Percentiles rank a stretch among this genome's conserved stretches.
Evolutionary conservation across 768 basidiomycete species (phyloP).

Genomic region (Termitomyces sp.): DNA sequence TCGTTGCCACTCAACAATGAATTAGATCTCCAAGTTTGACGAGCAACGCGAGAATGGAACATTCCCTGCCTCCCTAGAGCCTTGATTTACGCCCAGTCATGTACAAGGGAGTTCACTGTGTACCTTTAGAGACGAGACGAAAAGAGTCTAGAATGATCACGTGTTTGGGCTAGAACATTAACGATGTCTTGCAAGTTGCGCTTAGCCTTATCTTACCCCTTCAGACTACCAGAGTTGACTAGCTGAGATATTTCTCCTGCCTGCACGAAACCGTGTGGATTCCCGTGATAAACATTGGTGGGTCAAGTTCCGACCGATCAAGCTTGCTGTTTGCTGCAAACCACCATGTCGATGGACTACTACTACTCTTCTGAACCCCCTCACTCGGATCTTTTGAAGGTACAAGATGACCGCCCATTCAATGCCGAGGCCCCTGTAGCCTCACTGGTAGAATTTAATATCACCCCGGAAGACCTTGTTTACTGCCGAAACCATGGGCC

Average conservation of each 20-base stretch:
- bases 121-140: slow-evolving; percentile 1
- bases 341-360: slow-evolving; percentile 47
- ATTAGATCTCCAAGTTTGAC: slow-evolving; percentile 83
- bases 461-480: slow-evolving; percentile 62
- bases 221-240: neutral
- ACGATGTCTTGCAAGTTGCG: neutral
- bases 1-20: slow-evolving; percentile 7
- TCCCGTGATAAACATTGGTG: neutral
- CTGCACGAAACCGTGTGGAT: neutral
- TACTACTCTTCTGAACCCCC: slow-evolving; percentile 44
- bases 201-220: neutral
- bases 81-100: slow-evolving; percentile 22
- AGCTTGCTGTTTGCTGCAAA: slow-evolving; percentile 3
- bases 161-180: slow-evolving; percentile 3
- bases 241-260: neutral
- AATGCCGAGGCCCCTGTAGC: slow-evolving; percentile 65
- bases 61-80: slow-evolving; percentile 89
- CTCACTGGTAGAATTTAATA: slow-evolving; percentile 52
- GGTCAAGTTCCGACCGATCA: slow-evolving; percentile 16
- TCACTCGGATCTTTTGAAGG: slow-evolving; percentile 43
- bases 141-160: slow-evolving; percentile 15
- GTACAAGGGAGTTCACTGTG: neutral
- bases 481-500: slow-evolving; percentile 74
- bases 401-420: slow-evolving; percentile 50
- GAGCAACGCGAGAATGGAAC: slow-evolving; percentile 92